These are phyloP conservation scores for Hericium alpestre DNA, from an alignment of 768 basidiomycete species.

Conservation along the genomic window DNA sequence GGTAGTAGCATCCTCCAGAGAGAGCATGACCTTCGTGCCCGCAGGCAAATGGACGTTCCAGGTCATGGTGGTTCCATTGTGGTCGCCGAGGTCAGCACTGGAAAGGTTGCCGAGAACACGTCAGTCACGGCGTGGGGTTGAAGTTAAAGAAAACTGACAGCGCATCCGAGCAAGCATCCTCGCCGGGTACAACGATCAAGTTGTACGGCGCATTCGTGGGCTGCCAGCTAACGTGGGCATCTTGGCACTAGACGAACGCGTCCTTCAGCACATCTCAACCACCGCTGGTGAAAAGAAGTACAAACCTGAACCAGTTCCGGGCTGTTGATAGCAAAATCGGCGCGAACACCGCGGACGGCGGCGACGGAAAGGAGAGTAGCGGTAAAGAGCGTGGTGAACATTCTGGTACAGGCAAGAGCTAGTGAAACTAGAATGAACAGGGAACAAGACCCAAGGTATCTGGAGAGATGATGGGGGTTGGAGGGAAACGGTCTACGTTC, in stretches of 20 bases:
- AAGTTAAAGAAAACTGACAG: constrained; percentile 34
- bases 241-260: constrained; percentile 36
- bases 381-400: constrained; percentile 75
- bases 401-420: constrained; percentile 25
- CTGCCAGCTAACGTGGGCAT: constrained; percentile 42
- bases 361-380: constrained; percentile 55
- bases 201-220: constrained; percentile 40
- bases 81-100: constrained; percentile 50
- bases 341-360: constrained; percentile 40
- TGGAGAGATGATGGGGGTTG: not conserved
- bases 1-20: constrained; percentile 38
- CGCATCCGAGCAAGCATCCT: constrained; percentile 46
- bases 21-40: constrained; percentile 40
- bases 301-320: constrained; percentile 46
- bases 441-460: constrained; percentile 8
- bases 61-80: constrained; percentile 29
- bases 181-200: constrained; percentile 40
- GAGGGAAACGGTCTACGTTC: not conserved
- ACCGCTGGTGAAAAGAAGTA: not conserved
- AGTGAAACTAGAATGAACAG: constrained; percentile 15
- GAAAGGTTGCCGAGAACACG: not conserved
- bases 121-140: not conserved
- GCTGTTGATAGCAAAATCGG: constrained; percentile 42
- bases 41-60: constrained; percentile 39
- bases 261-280: not conserved